Evolutionary conservation across 148 eudicot species (phyloP), one percentile per base, ranked within the genome.

Genomic region (Rhododendron griersonianum): DNA sequence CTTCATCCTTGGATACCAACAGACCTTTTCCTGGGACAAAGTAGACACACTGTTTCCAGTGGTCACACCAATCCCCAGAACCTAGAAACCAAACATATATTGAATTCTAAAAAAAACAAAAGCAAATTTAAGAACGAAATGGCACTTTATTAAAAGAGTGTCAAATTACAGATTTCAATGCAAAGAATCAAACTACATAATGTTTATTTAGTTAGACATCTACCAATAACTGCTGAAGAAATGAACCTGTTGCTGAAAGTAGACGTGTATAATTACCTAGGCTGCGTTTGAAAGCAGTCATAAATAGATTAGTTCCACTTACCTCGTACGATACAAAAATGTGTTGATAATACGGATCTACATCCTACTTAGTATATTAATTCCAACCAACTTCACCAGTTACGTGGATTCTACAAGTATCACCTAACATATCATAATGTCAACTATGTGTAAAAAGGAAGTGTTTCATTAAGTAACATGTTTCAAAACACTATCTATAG

Each of bases 21-120:
- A 91, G 84, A 47, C 98, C 98, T 78, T 91, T 86, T 55, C 91
- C 91, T 82, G 95, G 95, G 84, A 91, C 85, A 67, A 96, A 95
- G 94, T 94, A 94, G 45, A 92, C 93, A 90, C 94, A 93, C 84
- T 96, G 99, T 86, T 96, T 96, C 99, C 99, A 96, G 78, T 96
- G 99, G 88, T 96, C 98, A 91, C 99, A 95, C 99, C 99, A 96
- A 88, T 91, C 85, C 57, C 89, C 87, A 84, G 87, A 90, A 86
- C 89, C 94, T 93, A 86, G 88, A 48, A 91, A 59, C 63, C 81
- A 80, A 37, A 69, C 9, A 14, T 73, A 48, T n/a, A 50, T 7
- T 23, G 71, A 80, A 25, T 23, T 19, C 1, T 9, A 15, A 13
- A 19, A 33, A 5, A 71, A 30, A 1, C 7, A 71, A 33, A 71